These are phyloP conservation scores for Stephania yunnanensis DNA, from an alignment of 164 flowering plant genomes.

Conservation along the genomic window DNA sequence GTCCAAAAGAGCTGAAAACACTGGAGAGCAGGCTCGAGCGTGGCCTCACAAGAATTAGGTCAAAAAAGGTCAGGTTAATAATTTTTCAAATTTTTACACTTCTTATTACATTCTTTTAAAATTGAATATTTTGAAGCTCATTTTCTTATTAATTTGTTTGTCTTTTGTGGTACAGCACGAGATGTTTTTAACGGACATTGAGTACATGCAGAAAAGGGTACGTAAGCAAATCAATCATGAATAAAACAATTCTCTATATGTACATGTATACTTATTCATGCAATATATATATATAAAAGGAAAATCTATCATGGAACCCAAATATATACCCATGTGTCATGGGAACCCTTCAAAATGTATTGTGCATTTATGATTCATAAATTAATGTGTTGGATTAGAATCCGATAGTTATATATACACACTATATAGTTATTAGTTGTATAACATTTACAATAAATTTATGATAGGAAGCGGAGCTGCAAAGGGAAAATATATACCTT, in stretches of 20 bases:
- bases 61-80: slow-evolving; percentile 54
- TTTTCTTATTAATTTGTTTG: neutral
- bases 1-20: slow-evolving; percentile 73
- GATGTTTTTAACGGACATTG: slow-evolving; percentile 64
- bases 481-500: slow-evolving; percentile 50
- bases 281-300: too few relatives aligned
- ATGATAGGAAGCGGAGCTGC: slow-evolving; percentile 53
- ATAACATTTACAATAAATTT: neutral
- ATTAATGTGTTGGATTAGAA: too few relatives aligned
- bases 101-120: neutral
- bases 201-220: slow-evolving; percentile 75
- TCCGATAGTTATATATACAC: neutral
- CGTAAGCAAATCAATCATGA: neutral
- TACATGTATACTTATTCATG: neutral
- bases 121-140: neutral
- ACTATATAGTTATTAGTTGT: neutral
- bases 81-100: neutral
- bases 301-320: too few relatives aligned
- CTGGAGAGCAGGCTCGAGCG: slow-evolving; percentile 76
- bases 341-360: too few relatives aligned
- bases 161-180: slow-evolving; percentile 46
- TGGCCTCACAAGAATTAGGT: slow-evolving; percentile 63
- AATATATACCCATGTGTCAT: too few relatives aligned
- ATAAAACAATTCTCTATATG: neutral
- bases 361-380: too few relatives aligned